Conservation (phyloP, 352 stramenopile genomes). For the Phytophthora melonis region DNA sequence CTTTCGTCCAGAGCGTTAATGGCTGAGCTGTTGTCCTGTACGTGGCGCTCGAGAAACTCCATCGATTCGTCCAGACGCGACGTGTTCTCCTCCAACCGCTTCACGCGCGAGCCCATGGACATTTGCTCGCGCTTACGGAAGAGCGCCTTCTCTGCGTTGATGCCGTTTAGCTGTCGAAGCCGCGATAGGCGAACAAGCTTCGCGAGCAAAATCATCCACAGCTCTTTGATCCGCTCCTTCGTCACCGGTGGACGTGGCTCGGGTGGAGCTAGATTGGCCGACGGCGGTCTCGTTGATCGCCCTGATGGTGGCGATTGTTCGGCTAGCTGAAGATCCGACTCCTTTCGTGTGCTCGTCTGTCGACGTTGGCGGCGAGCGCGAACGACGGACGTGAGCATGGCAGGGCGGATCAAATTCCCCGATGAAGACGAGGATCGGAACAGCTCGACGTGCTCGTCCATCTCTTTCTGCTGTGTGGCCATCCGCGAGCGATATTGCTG, state of each 20-base stretch:
- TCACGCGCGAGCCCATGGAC: conserved; percentile 70
- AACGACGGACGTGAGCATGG: conserved; percentile 25
- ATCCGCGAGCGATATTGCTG: conserved; percentile 36
- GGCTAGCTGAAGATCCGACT: conserved; percentile 19
- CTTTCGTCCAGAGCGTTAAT: conserved; percentile 50
- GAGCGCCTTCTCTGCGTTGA: conserved; percentile 56
- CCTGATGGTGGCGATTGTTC: conserved; percentile 1
- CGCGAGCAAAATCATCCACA: conserved; percentile 61
- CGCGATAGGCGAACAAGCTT: conserved; percentile 67
- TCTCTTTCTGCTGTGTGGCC: conserved; percentile 39
- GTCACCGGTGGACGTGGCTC: conserved; percentile 43
- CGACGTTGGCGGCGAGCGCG: conserved; percentile 52
- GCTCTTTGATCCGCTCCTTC: conserved; percentile 42
- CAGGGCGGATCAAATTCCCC: conserved; percentile 10
- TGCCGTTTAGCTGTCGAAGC: conserved; percentile 60
- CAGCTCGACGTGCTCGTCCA: conserved; percentile 36
- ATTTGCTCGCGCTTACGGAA: conserved; percentile 66
- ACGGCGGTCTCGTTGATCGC: conserved; percentile 1
- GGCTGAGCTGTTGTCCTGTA: conserved; percentile 48
- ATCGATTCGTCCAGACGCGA: conserved; percentile 61
- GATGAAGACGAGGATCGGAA: conserved; percentile 36
- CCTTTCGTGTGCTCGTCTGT: conserved; percentile 32
- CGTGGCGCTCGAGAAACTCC: conserved; percentile 52
- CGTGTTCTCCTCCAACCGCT: conserved; percentile 63
- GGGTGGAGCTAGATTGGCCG: background rate